phyloP scores from a whole-genome alignment of 345 rosid species.

The Eucalyptus curtisii region DNA sequence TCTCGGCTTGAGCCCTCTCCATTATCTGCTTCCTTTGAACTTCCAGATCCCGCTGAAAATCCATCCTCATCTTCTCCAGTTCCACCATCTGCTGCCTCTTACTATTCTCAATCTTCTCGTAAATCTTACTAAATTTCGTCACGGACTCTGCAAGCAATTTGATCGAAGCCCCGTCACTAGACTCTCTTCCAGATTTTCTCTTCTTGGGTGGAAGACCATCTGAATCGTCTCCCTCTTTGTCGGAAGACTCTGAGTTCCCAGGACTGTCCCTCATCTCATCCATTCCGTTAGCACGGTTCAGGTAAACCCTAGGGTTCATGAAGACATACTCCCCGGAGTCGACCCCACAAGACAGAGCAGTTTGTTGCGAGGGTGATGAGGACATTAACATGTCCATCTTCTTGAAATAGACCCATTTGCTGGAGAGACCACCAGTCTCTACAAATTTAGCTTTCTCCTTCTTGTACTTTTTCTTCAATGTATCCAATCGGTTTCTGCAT shows the following conservation, averaged over 20 bases:
- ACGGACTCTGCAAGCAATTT: conserved; percentile 79
- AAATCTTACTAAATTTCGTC: conserved; percentile 66
- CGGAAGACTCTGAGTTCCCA: conserved; percentile 48
- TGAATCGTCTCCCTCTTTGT: conserved; percentile 48
- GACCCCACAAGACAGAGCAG: conserved; percentile 79
- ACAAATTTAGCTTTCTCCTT: conserved; percentile 55
- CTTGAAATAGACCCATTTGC: conserved; percentile 81
- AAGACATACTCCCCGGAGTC: conserved; percentile 86
- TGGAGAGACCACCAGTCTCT: conserved; percentile 26
- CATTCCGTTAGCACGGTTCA: conserved; percentile 62
- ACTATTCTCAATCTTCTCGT: conserved; percentile 84
- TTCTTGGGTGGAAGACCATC: conserved; percentile 71
- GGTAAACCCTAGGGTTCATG: conserved; percentile 49
- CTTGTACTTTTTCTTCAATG: conserved; percentile 88
- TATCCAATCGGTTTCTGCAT: conserved; percentile 80
- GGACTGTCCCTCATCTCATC: conserved; percentile 96
- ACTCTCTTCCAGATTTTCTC: conserved; percentile 45
- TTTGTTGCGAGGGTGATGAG: conserved; percentile 48
- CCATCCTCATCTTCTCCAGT: conserved; percentile 92
- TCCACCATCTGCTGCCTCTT: conserved; percentile 82
- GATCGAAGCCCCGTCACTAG: conserved; percentile 43
- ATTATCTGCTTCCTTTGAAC: conserved; percentile 78
- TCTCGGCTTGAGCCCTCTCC: conserved; percentile 75
- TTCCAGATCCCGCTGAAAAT: conserved; percentile 83
- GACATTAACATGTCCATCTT: conserved; percentile 78